phyloP scores from a whole-genome alignment of 2,329 filamentous ascomycete species.

The Penicillium hesseltinei region DNA sequence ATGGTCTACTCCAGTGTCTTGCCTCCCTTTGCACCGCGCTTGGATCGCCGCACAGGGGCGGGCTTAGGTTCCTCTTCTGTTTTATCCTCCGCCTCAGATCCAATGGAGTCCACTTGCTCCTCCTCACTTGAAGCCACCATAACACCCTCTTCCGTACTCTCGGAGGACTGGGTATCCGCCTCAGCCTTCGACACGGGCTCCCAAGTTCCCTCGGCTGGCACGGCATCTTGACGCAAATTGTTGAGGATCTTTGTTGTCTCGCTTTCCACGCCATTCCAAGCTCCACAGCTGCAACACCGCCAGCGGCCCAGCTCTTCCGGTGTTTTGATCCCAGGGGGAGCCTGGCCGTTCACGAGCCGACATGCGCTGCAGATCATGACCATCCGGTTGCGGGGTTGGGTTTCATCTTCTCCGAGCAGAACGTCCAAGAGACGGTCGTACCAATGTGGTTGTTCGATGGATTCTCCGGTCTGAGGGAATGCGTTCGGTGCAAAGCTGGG shows the following conservation, averaged over 20 bases:
- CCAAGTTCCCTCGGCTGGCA: conserved; percentile 19
- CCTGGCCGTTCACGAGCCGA: conserved; percentile 90
- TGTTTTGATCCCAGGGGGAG: conserved; percentile 77
- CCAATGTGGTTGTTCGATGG: conserved; percentile 64
- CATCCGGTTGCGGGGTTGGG: conserved; percentile 82
- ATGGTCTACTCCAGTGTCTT: conserved; percentile 23
- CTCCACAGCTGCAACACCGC: conserved; percentile 83
- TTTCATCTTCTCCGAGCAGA: conserved; percentile 92
- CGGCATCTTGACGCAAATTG: conserved; percentile 51
- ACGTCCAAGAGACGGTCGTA: conserved; percentile 93
- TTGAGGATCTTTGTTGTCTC: conserved; percentile 71
- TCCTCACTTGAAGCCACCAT: conserved; percentile 30
- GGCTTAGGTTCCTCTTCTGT: conserved; percentile 12
- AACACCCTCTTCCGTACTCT: conserved; percentile 27
- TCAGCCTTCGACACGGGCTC: conserved; percentile 25
- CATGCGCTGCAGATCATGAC: conserved; percentile 81
- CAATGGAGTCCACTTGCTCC: conserved; percentile 24
- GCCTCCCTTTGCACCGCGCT: conserved; percentile 27
- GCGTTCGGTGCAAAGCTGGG: conserved; percentile 51
- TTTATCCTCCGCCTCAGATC: conserved; percentile 22
- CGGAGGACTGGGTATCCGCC: conserved; percentile 17
- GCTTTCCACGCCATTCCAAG: conserved; percentile 77
- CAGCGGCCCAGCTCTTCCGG: conserved; percentile 80
- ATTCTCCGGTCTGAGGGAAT: conserved; percentile 38
- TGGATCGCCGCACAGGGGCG: conserved; percentile 23